Base-by-base conservation (phyloP, 164 flowering plant genomes). In the Protea cynaroides region DNA sequence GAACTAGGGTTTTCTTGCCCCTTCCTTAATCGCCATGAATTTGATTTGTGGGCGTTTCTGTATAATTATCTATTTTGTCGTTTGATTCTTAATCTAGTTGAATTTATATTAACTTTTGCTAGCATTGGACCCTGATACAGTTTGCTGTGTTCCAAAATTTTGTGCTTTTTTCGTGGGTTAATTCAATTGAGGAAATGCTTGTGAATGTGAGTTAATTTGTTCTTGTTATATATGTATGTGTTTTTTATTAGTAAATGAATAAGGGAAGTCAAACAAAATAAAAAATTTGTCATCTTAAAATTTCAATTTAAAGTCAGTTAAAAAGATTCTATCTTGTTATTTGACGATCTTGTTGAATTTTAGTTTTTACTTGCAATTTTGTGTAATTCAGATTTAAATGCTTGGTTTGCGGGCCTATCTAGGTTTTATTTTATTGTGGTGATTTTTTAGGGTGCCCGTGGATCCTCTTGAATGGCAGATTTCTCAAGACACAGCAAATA, bases 381-480 rank as follows among this genome's bases (percentile, higher is more conserved):
- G 34, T 29, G 6, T 49, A 49, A 15, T 40, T 40, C 8, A 40
- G 1, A 40, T 40, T 40, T 40, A 40, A 40, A 40, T 8, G 10
- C 14, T 12, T 40, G 46, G 1, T 40, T 9, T 40, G 46, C 8
- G 22, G 1, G 21, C 22, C 18, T 6, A 19, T 63, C 51, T 21
- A 8, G 1, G 21, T 25, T 24, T 25, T 47, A 25, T 47, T 38
- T 54, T 10, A 1, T 56, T 56, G 61, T 38, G 24, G 65, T 21
- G 15, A 7, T 63, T 29, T 67, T 21, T n/a, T 50, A 92, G 97
- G 78, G 99, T 90, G 6, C 99, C 97, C 1, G 97, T 95, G 36
- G 99, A 95, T 77, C 99, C 99, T 14, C 81, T 95, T 0, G 97
- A 95, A 68, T 95, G 99, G 99, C 99, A 95, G 76, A 87, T 95